Evolutionary conservation across 805 yeast genomes (phyloP), one percentile per base, ranked within the genome.

Genomic region (Ogataea corticis): DNA sequence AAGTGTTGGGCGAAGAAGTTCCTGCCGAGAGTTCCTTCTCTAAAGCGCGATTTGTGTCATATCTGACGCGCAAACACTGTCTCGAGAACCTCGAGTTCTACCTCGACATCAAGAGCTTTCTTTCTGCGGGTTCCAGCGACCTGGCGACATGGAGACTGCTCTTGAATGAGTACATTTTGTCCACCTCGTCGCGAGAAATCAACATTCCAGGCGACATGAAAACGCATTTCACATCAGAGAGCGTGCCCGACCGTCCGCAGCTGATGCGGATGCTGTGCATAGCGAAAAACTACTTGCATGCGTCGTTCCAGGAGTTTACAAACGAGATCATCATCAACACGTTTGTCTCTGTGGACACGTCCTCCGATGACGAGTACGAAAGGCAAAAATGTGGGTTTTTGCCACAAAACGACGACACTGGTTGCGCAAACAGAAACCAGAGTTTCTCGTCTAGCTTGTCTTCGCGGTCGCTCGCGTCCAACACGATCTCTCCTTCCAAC

Each of bases 61-160:
- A 57, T 40, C 51, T 67, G 23, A 45, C 56, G 2, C 54, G 57
- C 25, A 58, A 62, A 35, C 69, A 66, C 45, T 66, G 71, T 48
- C 31, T 60, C 3, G 71, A 67, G 46, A 67, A 66, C 40, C 55
- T 66, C 16, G 70, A 67, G 33, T 65, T 67, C 45, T 65, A 56
- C 37, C 34, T 57, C 18, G 63, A 62, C 21, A 45, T 66, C 14
- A 47, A 49, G 5, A 41, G 40, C 25, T 53, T 67, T 23, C 46
- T 57, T 3, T 30, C 44, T 2, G 45, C 44, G 17, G 47, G 48
- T n/a, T 31, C 49, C 36, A 23, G 27, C 7, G 55, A 51, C 15
- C 7, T 46, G 11, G 27, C 48, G n/a, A 54, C 50, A 19, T 67
- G 70, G 70, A 52, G 42, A 11, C 46, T 49, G 31, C 27, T 67